Evolutionary conservation across 1,284 basidiomycete species (phyloP).

Genomic region (Spongiforma sp.): DNA sequence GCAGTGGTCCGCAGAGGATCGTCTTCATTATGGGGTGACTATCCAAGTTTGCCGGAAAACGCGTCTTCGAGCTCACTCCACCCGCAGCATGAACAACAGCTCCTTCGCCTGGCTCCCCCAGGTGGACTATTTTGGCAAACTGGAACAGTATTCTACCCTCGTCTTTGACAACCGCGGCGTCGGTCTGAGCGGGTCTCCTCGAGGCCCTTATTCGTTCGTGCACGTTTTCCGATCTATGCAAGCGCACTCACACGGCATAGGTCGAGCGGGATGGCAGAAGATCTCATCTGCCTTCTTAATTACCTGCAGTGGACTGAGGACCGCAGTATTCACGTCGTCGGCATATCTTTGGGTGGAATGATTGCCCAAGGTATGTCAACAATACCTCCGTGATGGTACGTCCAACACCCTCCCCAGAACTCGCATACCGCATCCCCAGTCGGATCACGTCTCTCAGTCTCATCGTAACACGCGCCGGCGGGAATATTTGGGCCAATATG

Average conservation of each 20-base stretch:
- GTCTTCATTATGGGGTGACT: slow-evolving; percentile 73
- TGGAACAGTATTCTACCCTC: slow-evolving; percentile 61
- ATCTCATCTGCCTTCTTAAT: slow-evolving; percentile 72
- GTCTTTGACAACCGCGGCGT: slow-evolving; percentile 92
- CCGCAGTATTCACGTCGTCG: slow-evolving; percentile 73
- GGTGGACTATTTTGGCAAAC: slow-evolving; percentile 59
- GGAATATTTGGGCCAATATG: slow-evolving; percentile 21
- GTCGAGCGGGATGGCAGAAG: slow-evolving; percentile 81
- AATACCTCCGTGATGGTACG: not conserved
- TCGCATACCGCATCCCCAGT: slow-evolving; percentile 68
- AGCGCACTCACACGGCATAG: slow-evolving; percentile 30
- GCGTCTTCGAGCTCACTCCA: slow-evolving; percentile 17
- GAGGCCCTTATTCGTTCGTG: slow-evolving; percentile 67
- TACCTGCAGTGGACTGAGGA: slow-evolving; percentile 74
- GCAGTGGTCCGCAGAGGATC: slow-evolving; percentile 64
- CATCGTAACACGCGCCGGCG: slow-evolving; percentile 70
- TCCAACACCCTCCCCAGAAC: slow-evolving; percentile 46
- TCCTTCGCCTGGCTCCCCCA: slow-evolving; percentile 69
- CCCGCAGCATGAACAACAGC: slow-evolving; percentile 56
- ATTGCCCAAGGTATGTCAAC: slow-evolving; percentile 68
- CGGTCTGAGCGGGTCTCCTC: slow-evolving; percentile 75
- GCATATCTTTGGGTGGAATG: slow-evolving; percentile 87
- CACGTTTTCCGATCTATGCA: not conserved
- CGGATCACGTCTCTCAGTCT: slow-evolving; percentile 72
- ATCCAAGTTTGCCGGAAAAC: not conserved